Base-by-base conservation (phyloP, 148 eudicot genomes). In the Cornus suecica region DNA sequence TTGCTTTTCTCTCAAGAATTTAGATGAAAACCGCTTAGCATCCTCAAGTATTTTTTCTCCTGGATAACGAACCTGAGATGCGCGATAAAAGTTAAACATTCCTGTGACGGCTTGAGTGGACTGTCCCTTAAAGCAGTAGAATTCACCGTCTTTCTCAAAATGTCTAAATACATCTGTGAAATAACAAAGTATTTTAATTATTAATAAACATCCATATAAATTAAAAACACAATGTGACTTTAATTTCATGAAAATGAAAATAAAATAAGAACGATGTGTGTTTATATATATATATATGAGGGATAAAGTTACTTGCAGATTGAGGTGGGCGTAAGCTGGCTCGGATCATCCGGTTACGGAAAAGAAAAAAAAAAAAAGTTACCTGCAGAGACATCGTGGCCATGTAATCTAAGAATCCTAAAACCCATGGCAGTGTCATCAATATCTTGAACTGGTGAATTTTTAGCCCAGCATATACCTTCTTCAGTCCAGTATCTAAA, bases 341-440 rank as follows among this genome's bases (percentile, higher is more conserved):
- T n/a, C n/a, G n/a, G n/a, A n/a, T n/a, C n/a, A n/a, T n/a, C n/a
- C n/a, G n/a, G n/a, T n/a, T n/a, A n/a, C n/a, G n/a, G n/a, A n/a
- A n/a, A n/a, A n/a, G n/a, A n/a, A n/a, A n/a, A n/a, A n/a, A n/a
- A n/a, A n/a, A n/a, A n/a, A n/a, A n/a, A n/a, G n/a, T 61, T 65
- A 93, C 98, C 94, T 52, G 88, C 83, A 37, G 98, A 87, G 77
- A 93, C 87, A 1, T 84, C 70, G 74, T 88, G 81, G 10, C 98
- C 96, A 71, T 89, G 93, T 80, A 88, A 72, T 69, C 98, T 85
- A 14, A 93, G 76, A 52, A 93, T 85, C 67, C 96, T 84, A 70
- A 93, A 93, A 8, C 83, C 98, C 98, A 93, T 93, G 27, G 98
- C 92, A 0, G 98, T 91, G 75, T 91, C 98, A 77, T 93, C 98